Conservation (phyloP, 1,284 basidiomycete genomes). For the Leccinum proliferum region DNA sequence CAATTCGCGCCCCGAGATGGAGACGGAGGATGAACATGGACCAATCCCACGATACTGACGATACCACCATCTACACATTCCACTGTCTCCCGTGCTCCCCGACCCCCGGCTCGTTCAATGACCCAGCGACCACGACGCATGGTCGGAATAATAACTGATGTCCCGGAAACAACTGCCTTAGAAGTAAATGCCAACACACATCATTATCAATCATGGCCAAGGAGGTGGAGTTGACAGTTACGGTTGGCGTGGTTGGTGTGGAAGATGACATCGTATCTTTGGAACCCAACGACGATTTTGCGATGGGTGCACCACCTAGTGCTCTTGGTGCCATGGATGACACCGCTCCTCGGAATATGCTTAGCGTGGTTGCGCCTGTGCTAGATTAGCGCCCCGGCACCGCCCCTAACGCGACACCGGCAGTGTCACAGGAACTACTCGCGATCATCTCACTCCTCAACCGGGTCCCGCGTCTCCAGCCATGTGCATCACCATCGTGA, state of each 20-base stretch:
- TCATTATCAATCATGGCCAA: constrained; percentile 57
- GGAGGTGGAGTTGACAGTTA: constrained; percentile 38
- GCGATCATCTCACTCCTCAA: constrained; percentile 16
- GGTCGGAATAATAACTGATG: constrained; percentile 61
- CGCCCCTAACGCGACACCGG: constrained; percentile 36
- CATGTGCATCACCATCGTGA: constrained; percentile 26
- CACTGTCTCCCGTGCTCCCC: constrained; percentile 37
- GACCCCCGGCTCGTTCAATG: constrained; percentile 35
- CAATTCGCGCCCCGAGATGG: constrained; percentile 60
- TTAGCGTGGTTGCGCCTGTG: constrained; percentile 24
- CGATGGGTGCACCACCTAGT: constrained; percentile 81
- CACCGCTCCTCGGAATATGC: constrained; percentile 22
- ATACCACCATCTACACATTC: constrained; percentile 25
- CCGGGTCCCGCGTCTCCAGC: constrained; percentile 21
- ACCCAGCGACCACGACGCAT: constrained; percentile 39
- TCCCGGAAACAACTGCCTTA: constrained; percentile 36
- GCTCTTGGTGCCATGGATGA: constrained; percentile 70
- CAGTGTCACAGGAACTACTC: constrained; percentile 9
- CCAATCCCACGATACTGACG: constrained; percentile 40
- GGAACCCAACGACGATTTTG: constrained; percentile 73
- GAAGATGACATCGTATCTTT: constrained; percentile 68
- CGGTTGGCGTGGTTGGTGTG: constrained; percentile 45
- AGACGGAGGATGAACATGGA: constrained; percentile 68
- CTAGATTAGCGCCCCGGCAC: constrained; percentile 25
- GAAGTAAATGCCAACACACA: constrained; percentile 54